Conservation (phyloP, 2,329 filamentous ascomycete genomes). For the Colletotrichum sp. region DNA sequence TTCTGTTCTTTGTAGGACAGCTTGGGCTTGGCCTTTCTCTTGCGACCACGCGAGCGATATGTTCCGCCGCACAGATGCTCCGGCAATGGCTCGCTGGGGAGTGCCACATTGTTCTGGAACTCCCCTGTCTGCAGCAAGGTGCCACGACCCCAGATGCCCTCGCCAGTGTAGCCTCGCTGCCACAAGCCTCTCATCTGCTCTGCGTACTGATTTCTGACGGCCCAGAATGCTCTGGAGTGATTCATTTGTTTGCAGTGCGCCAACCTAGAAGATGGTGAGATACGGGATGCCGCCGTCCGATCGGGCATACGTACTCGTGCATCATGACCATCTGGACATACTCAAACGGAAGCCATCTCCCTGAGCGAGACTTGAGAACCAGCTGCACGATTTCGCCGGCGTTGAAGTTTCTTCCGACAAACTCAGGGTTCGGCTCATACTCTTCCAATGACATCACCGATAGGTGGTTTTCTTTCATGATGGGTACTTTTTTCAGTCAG, state of each 20-base stretch:
- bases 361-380: slow-evolving; percentile 72
- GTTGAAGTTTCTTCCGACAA: slow-evolving; percentile 90
- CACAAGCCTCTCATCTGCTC: slow-evolving; percentile 74
- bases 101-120: slow-evolving; percentile 60
- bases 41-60: slow-evolving; percentile 63
- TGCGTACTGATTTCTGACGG: slow-evolving; percentile 75
- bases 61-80: slow-evolving; percentile 84
- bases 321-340: slow-evolving; percentile 97
- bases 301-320: slow-evolving; percentile 63
- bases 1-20: slow-evolving; percentile 75
- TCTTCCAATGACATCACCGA: slow-evolving; percentile 78
- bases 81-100: slow-evolving; percentile 62
- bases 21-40: slow-evolving; percentile 60
- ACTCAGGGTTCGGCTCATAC: slow-evolving; percentile 80
- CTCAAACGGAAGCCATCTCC: slow-evolving; percentile 79
- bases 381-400: slow-evolving; percentile 87
- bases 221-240: slow-evolving; percentile 82
- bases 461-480: slow-evolving; percentile 71
- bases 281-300: background rate
- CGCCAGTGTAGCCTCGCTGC: slow-evolving; percentile 74
- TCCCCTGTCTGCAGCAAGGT: slow-evolving; percentile 64
- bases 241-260: slow-evolving; percentile 95
- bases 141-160: slow-evolving; percentile 84
- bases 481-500: slow-evolving; percentile 55
- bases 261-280: slow-evolving; percentile 49